Evolutionary conservation across 805 yeast species (phyloP).

Genomic region (Saturnispora besseyi): DNA sequence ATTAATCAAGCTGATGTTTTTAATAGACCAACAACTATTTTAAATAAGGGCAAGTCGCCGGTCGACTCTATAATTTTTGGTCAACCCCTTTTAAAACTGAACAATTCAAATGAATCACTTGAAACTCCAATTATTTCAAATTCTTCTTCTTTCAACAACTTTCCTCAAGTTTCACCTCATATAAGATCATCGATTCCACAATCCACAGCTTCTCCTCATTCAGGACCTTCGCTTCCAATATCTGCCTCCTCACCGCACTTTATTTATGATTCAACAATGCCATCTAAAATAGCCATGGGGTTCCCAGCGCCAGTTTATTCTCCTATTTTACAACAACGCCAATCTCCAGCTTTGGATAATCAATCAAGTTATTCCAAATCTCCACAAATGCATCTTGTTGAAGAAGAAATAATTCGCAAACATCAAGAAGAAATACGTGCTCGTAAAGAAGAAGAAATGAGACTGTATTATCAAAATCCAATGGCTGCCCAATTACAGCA

Average conservation of each 20-base stretch:
- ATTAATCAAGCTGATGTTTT: not conserved
- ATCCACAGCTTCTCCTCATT: not conserved
- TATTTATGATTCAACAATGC: not conserved
- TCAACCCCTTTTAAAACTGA: not conserved
- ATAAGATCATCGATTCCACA: not conserved
- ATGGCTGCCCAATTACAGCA: not conserved
- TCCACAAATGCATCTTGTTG: not conserved
- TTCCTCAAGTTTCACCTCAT: not conserved
- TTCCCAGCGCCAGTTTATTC: not conserved
- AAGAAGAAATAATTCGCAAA: not conserved
- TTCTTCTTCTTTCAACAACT: not conserved
- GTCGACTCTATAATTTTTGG: not conserved
- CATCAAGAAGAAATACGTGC: slow-evolving; percentile 3
- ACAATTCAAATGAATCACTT: not conserved
- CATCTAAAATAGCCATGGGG: not conserved
- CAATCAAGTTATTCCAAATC: not conserved
- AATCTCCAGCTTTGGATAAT: not conserved
- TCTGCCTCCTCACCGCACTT: not conserved
- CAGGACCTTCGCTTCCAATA: not conserved
- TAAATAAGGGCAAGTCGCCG: not conserved
- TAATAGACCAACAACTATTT: not conserved
- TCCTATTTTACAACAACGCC: not conserved
- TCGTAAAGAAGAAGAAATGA: slow-evolving; percentile 3
- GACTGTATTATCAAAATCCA: slow-evolving; percentile 1
- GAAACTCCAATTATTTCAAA: not conserved